Conservation (phyloP, 2,329 filamentous ascomycete species). For the Laburnicola sp. region DNA sequence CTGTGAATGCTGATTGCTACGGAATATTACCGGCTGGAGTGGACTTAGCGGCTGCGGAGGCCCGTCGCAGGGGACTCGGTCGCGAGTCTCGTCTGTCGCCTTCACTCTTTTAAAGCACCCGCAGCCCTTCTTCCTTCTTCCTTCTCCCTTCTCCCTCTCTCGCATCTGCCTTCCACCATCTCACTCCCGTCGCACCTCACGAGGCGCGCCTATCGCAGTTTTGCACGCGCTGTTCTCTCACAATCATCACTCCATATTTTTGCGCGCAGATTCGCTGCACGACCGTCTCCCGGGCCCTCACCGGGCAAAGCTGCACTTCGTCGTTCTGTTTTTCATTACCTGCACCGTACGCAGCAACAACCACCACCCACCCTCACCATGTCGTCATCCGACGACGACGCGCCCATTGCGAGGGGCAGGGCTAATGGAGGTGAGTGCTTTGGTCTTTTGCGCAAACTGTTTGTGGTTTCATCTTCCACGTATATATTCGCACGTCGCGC, state of each 20-base stretch:
- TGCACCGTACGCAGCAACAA: constrained; percentile 26
- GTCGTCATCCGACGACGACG: constrained; percentile 78
- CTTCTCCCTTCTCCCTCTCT: no score
- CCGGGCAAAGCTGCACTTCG: constrained; percentile 37
- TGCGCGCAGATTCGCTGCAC: constrained; percentile 27
- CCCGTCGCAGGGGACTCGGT: constrained; percentile 17
- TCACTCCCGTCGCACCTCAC: constrained; percentile 14
- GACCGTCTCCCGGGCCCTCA: constrained; percentile 29
- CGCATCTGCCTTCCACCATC: constrained; percentile 30
- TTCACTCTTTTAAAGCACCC: constrained; percentile 37
- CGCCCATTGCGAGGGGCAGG: constrained; percentile 67
- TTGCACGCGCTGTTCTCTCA: constrained; percentile 22
- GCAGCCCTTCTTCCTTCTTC: constrained; percentile 35
- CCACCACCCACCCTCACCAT: constrained; percentile 45
- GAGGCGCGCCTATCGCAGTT: constrained; percentile 19
- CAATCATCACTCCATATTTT: constrained; percentile 19
- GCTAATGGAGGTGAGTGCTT: constrained; percentile 61
- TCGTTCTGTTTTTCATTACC: constrained; percentile 27
- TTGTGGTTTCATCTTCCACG: constrained; percentile 25
- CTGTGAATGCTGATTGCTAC: constrained; percentile 16
- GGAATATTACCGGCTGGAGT: constrained; percentile 28
- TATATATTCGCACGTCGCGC: constrained; percentile 26
- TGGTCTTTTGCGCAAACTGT: constrained; percentile 11
- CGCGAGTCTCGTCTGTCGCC: constrained; percentile 16
- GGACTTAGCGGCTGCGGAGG: constrained; percentile 22